phyloP scores from a whole-genome alignment of 768 basidiomycete species.

The Amanita thiersii region DNA sequence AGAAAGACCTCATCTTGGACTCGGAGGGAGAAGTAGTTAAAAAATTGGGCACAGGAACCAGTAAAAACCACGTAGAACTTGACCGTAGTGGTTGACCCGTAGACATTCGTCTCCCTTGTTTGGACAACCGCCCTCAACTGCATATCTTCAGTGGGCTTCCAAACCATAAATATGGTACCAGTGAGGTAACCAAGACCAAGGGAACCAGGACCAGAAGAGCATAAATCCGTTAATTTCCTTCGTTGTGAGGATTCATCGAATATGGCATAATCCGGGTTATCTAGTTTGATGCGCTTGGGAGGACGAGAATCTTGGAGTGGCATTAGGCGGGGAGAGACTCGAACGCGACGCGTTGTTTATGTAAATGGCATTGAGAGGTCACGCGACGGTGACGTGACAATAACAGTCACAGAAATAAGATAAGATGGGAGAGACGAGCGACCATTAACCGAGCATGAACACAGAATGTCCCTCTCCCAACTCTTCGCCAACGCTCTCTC shows the following conservation, averaged over 20 bases:
- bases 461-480: conserved; percentile 23
- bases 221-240: conserved; percentile 24
- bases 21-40: conserved; percentile 28
- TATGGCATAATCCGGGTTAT: conserved; percentile 5
- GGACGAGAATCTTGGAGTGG: not conserved
- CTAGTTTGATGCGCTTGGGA: conserved; percentile 13
- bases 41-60: conserved; percentile 21
- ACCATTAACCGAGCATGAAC: conserved; percentile 15
- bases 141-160: conserved; percentile 21
- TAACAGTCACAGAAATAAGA: not conserved
- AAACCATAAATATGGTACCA: conserved; percentile 37
- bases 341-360: not conserved
- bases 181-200: conserved; percentile 31
- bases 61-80: conserved; percentile 32
- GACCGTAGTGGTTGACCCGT: conserved; percentile 13
- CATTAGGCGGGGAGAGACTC: not conserved
- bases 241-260: conserved; percentile 19
- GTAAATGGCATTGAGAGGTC: not conserved
- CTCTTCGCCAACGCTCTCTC: conserved; percentile 28
- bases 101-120: conserved; percentile 12
- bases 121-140: conserved; percentile 24
- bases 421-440: too few relatives aligned
- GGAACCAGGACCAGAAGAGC: conserved; percentile 15
- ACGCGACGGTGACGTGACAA: conserved; percentile 2
- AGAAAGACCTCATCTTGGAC: conserved; percentile 35